Evolutionary conservation across 2,329 filamentous ascomycete genomes (phyloP).

Genomic region (Cladosporium sp.): DNA sequence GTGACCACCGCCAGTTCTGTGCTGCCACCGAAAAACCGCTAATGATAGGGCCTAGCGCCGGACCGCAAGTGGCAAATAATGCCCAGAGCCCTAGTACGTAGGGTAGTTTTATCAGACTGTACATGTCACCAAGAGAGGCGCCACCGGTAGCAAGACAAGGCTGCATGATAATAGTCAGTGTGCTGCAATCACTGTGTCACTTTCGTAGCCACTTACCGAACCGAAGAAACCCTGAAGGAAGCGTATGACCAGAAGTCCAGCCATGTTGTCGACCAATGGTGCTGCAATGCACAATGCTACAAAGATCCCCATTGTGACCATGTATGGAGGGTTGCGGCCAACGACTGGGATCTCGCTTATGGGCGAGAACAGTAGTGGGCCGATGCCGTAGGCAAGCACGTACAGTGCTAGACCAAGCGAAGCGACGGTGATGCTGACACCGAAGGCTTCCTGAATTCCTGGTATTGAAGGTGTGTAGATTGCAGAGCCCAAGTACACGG

Average conservation of each 20-base stretch:
- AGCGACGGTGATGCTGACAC: slow-evolving; percentile 49
- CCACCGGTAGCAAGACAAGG: slow-evolving; percentile 59
- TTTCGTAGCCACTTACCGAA: slow-evolving; percentile 28
- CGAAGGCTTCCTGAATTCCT: slow-evolving; percentile 52
- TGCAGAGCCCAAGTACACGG: slow-evolving; percentile 50
- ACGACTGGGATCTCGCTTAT: slow-evolving; percentile 63
- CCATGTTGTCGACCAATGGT: slow-evolving; percentile 42
- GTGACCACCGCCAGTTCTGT: slow-evolving; percentile 57
- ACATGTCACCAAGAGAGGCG: slow-evolving; percentile 40
- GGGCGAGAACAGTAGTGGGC: slow-evolving; percentile 63
- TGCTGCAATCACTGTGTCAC: not conserved
- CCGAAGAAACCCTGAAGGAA: slow-evolving; percentile 65
- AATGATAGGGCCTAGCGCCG: slow-evolving; percentile 57
- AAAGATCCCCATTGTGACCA: slow-evolving; percentile 64
- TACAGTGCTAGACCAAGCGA: slow-evolving; percentile 59
- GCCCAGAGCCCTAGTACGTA: slow-evolving; percentile 60
- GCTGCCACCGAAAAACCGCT: slow-evolving; percentile 56
- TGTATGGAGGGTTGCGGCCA: slow-evolving; percentile 65
- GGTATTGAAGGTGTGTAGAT: slow-evolving; percentile 46
- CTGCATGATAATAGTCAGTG: not conserved
- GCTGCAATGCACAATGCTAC: slow-evolving; percentile 63
- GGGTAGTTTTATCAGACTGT: slow-evolving; percentile 52
- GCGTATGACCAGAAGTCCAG: slow-evolving; percentile 47
- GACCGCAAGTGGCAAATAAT: slow-evolving; percentile 45
- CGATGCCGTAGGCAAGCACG: slow-evolving; percentile 59